A percentile compares a stretch with the other conserved stretches of the same genome.
These are phyloP conservation scores for Mycena amicta DNA, from an alignment of 768 basidiomycete species.

Conservation along the genomic window DNA sequence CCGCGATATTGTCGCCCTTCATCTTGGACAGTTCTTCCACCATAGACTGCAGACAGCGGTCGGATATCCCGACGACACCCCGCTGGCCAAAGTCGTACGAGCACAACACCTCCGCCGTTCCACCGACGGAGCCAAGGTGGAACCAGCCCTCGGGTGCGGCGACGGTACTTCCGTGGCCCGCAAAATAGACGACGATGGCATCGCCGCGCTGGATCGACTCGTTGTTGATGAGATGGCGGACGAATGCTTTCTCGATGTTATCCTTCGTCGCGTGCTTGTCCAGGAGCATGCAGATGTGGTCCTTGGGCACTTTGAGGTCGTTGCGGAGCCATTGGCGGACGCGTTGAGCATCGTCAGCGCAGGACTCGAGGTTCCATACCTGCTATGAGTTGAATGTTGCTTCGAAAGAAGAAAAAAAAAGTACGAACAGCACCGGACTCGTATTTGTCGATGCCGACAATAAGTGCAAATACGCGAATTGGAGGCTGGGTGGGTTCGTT, in stretches of 20 bases:
- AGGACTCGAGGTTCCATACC: constrained; percentile 69
- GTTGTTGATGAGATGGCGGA: constrained; percentile 66
- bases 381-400: neutral
- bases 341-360: constrained; percentile 63
- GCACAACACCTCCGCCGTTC: constrained; percentile 60
- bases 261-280: constrained; percentile 63
- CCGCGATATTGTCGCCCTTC: constrained; percentile 72
- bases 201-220: constrained; percentile 60
- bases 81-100: constrained; percentile 67
- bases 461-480: constrained; percentile 60
- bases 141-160: constrained; percentile 65
- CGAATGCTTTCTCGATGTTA: constrained; percentile 62
- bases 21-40: constrained; percentile 53
- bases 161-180: constrained; percentile 69
- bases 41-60: constrained; percentile 65
- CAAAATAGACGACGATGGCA: constrained; percentile 69
- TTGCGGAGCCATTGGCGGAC: constrained; percentile 60
- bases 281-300: constrained; percentile 58
- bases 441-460: constrained; percentile 73
- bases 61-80: constrained; percentile 62
- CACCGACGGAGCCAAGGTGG: constrained; percentile 37
- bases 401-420: neutral
- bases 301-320: constrained; percentile 57
- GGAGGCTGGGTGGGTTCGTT: constrained; percentile 34
- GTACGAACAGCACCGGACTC: constrained; percentile 45